A percentile compares a stretch with the other conserved stretches of the same genome.
Conservation (phyloP, 2,329 filamentous ascomycete species). For the Chaetomium olivaceum region DNA sequence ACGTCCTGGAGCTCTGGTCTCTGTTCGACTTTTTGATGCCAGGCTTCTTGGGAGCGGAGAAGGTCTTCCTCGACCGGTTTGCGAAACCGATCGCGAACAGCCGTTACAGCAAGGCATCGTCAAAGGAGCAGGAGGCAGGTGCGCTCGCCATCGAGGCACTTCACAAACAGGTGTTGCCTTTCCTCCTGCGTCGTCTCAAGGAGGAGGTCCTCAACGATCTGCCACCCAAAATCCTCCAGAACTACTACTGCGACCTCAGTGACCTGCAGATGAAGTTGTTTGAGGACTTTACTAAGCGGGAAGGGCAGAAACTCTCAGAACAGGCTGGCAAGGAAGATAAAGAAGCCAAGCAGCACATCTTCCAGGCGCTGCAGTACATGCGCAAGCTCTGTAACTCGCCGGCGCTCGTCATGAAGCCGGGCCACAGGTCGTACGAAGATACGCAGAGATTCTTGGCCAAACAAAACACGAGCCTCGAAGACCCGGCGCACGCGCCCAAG, state of each 20-base stretch:
- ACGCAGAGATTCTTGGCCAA: constrained; percentile 78
- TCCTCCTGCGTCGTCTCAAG: constrained; percentile 92
- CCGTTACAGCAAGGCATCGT: constrained; percentile 94
- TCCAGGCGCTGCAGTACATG: constrained; percentile 99
- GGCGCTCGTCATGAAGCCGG: constrained; percentile 92
- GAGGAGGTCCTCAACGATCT: constrained; percentile 96
- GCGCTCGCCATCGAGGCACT: constrained; percentile 96
- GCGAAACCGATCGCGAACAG: constrained; percentile 94
- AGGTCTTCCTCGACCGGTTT: constrained; percentile 94
- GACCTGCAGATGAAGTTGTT: constrained; percentile 94
- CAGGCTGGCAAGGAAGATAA: constrained; percentile 85
- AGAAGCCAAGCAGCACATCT: constrained; percentile 96
- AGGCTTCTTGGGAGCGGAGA: constrained; percentile 89
- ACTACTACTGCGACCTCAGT: constrained; percentile 98
- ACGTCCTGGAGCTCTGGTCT: constrained; percentile 95
- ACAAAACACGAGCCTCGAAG: constrained; percentile 79
- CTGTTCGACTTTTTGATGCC: constrained; percentile 99
- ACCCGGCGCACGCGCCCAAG: constrained; percentile 88
- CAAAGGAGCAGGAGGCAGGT: constrained; percentile 96
- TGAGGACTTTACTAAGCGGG: constrained; percentile 92
- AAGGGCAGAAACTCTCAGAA: constrained; percentile 81
- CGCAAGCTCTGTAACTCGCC: constrained; percentile 98
- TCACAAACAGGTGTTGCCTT: constrained; percentile 96
- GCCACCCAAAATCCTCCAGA: constrained; percentile 96
- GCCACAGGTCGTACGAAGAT: constrained; percentile 84